Percentiles rank a stretch among this genome's conserved stretches.
phyloP scores from a whole-genome alignment of 148 eudicot species.

The Nepenthes gracilis region DNA sequence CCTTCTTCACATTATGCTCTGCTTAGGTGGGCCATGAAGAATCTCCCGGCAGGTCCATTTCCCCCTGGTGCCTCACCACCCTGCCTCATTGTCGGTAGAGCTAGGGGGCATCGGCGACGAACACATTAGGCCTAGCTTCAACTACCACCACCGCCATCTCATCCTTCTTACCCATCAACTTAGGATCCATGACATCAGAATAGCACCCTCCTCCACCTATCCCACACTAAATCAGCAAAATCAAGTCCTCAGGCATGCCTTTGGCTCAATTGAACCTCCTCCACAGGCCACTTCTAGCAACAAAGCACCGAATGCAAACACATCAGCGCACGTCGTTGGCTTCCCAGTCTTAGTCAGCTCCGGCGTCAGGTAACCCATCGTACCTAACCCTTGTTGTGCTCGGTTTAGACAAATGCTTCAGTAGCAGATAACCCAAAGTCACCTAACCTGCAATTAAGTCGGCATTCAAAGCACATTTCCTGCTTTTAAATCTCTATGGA shows the following conservation, averaged over 20 bases:
- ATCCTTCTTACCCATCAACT: constrained; percentile 40
- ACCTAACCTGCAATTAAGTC: constrained; percentile 58
- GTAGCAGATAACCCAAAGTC: constrained; percentile 73
- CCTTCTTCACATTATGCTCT: constrained; percentile 24
- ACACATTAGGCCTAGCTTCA: constrained; percentile 69
- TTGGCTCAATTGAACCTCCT: constrained; percentile 62
- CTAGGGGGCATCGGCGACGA: constrained; percentile 35
- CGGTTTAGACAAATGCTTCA: constrained; percentile 61
- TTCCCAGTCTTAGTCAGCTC: constrained; percentile 76
- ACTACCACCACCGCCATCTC: constrained; percentile 40
- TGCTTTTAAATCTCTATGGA: no score
- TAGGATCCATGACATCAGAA: constrained; percentile 60
- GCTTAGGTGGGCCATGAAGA: constrained; percentile 27
- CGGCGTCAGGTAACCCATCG: constrained; percentile 80
- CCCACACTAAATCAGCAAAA: constrained; percentile 82
- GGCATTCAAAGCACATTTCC: constrained; percentile 51
- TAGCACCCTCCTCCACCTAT: constrained; percentile 43
- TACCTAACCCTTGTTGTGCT: constrained; percentile 72
- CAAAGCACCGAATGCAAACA: constrained; percentile 77
- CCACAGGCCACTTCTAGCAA: constrained; percentile 77
- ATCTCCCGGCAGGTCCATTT: constrained; percentile 38
- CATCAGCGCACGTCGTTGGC: constrained; percentile 71
- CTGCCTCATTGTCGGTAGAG: constrained; percentile 62
- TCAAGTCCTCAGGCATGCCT: constrained; percentile 65
- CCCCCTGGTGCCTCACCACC: constrained; percentile 66